Conservation (phyloP, 2,329 filamentous ascomycete genomes). For the Diplodia intermedia region DNA sequence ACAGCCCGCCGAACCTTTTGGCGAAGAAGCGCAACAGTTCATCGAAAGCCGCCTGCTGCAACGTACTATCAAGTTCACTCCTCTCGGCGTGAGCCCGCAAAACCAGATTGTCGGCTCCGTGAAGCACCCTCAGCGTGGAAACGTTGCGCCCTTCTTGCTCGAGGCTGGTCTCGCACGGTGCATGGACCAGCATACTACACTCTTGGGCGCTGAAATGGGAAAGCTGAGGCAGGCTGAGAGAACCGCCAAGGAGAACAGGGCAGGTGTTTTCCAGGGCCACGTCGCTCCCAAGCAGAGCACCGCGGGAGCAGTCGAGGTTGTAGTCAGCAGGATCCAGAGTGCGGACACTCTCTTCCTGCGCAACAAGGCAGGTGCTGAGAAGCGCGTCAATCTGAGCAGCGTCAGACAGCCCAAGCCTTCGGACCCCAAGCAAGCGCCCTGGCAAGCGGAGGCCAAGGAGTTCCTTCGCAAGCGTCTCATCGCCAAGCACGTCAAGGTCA, state of each 20-base stretch:
- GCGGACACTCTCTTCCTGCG: slow-evolving; percentile 89
- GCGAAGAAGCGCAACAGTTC: slow-evolving; percentile 86
- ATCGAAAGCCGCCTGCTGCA: slow-evolving; percentile 87
- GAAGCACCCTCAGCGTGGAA: slow-evolving; percentile 81
- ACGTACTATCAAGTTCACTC: slow-evolving; percentile 79
- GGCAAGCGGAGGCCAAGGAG: slow-evolving; percentile 93
- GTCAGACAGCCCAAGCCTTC: slow-evolving; percentile 89
- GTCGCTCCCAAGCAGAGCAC: slow-evolving; percentile 68
- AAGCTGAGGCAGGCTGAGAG: slow-evolving; percentile 85
- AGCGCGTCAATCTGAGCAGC: slow-evolving; percentile 90
- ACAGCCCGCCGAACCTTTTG: slow-evolving; percentile 85
- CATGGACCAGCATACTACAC: slow-evolving; percentile 93
- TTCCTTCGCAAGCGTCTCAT: slow-evolving; percentile 93
- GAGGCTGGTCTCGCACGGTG: slow-evolving; percentile 89
- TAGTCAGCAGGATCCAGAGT: slow-evolving; percentile 82
- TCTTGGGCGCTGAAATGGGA: slow-evolving; percentile 89
- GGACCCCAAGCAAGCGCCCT: slow-evolving; percentile 86
- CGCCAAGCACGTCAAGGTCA: slow-evolving; percentile 91
- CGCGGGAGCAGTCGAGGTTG: slow-evolving; percentile 75
- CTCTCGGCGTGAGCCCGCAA: slow-evolving; percentile 88
- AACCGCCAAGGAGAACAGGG: slow-evolving; percentile 75
- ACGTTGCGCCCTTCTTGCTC: slow-evolving; percentile 89
- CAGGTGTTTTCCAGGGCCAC: slow-evolving; percentile 82
- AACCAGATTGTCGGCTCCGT: slow-evolving; percentile 88
- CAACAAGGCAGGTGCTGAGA: slow-evolving; percentile 83